These are phyloP conservation scores for Ichthyophthirius multifiliis DNA, from an alignment of 169 alveolate genomes.

Conservation along the genomic window DNA sequence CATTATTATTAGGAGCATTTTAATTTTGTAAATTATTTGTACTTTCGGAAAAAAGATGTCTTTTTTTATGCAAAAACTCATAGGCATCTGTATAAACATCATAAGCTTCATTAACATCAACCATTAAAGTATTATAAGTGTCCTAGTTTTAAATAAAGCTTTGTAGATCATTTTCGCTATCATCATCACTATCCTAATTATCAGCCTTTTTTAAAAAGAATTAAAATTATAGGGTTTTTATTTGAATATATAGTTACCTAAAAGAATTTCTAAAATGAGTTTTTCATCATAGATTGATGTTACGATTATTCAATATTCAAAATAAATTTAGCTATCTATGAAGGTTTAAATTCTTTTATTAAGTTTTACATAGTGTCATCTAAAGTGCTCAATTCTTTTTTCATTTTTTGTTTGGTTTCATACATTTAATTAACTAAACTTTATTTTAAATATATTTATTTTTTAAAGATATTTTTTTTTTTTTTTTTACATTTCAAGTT, in stretches of 20 bases:
- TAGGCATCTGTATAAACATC: slow-evolving; percentile 13
- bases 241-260: not conserved
- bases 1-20: no score
- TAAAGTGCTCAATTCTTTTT: slow-evolving; percentile 25
- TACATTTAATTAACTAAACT: slow-evolving; percentile 1
- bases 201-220: not conserved
- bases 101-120: slow-evolving; percentile 21
- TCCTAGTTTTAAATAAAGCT: slow-evolving; percentile 3
- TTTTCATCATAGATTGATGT: not conserved
- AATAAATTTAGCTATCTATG: slow-evolving; percentile 21
- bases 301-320: slow-evolving; percentile 22
- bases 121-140: slow-evolving; percentile 9
- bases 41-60: not conserved
- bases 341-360: slow-evolving; percentile 31
- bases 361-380: slow-evolving; percentile 29
- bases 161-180: not conserved
- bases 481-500: not conserved
- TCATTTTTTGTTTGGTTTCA: slow-evolving; percentile 22
- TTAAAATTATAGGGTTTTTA: no score
- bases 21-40: no score
- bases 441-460: not conserved
- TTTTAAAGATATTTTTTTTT: not conserved
- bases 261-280: slow-evolving; percentile 9
- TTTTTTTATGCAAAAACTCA: slow-evolving; percentile 2
- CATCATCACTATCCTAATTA: slow-evolving; percentile 3